These are phyloP conservation scores for Protomyces inouyei DNA, from an alignment of 1,139 yeast species.

Conservation along the genomic window DNA sequence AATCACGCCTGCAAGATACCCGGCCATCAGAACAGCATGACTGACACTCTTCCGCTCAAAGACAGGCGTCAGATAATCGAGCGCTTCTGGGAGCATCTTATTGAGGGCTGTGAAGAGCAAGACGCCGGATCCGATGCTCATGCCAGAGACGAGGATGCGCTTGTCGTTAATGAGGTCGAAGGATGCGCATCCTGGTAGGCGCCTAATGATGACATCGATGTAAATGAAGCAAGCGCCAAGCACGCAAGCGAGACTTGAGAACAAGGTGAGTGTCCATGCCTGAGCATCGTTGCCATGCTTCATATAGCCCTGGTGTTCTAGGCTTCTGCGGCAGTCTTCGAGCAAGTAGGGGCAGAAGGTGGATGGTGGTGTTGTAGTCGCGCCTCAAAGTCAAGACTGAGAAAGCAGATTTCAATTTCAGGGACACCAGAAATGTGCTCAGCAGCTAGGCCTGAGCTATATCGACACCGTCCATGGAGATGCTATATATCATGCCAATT, in stretches of 20 bases:
- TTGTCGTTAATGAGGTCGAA: constrained; percentile 21
- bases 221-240: constrained; percentile 57
- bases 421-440: too few relatives aligned
- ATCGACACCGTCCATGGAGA: too few relatives aligned
- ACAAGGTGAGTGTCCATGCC: constrained; percentile 56
- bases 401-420: too few relatives aligned
- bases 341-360: neutral
- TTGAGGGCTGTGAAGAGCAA: constrained; percentile 57
- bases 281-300: constrained; percentile 36
- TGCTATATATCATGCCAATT: too few relatives aligned
- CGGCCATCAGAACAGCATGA: constrained; percentile 1
- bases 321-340: neutral
- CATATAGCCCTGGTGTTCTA: neutral
- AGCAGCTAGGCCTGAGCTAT: too few relatives aligned
- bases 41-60: constrained; percentile 33
- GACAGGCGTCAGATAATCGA: constrained; percentile 37
- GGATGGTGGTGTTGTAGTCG: neutral
- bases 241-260: constrained; percentile 56
- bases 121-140: constrained; percentile 59
- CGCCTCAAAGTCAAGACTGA: too few relatives aligned
- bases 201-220: constrained; percentile 40
- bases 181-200: constrained; percentile 2
- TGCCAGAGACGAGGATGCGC: constrained; percentile 51
- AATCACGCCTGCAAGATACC: constrained; percentile 50
- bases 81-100: constrained; percentile 57